Evolutionary conservation across 1,139 yeast genomes (phyloP).

Genomic region (Yamadazyma oceani): DNA sequence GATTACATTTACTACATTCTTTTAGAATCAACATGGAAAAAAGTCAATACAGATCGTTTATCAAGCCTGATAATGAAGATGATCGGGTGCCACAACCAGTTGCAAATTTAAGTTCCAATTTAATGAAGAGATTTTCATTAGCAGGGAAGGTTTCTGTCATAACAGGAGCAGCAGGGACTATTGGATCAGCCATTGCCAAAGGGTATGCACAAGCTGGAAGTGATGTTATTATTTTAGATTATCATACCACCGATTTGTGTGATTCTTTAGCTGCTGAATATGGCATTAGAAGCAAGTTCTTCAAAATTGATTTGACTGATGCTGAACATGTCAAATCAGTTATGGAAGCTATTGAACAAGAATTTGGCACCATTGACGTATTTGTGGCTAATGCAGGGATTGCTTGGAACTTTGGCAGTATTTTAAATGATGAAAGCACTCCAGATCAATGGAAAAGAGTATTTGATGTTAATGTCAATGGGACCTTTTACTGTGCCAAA

Average conservation of each 20-base stretch:
- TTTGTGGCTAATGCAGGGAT: conserved; percentile 57
- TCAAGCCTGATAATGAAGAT: conserved; percentile 15
- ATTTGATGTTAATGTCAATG: conserved; percentile 44
- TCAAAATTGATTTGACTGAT: conserved; percentile 42
- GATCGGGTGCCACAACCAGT: conserved; percentile 23
- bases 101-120: conserved; percentile 19
- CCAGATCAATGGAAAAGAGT: conserved; percentile 49
- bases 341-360: conserved; percentile 31
- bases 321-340: conserved; percentile 36
- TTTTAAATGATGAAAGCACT: conserved; percentile 42
- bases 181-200: conserved; percentile 76
- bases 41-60: conserved; percentile 11
- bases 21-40: background rate
- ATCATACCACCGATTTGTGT: conserved; percentile 37
- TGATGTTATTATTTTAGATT: conserved; percentile 54
- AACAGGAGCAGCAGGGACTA: conserved; percentile 79
- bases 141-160: conserved; percentile 76
- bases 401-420: conserved; percentile 42
- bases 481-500: conserved; percentile 47
- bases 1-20: too few relatives aligned
- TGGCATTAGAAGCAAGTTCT: conserved; percentile 54
- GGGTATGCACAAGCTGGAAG: conserved; percentile 85
- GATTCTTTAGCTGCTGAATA: conserved; percentile 52
- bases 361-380: conserved; percentile 47
- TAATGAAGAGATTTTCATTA: conserved; percentile 51